A percentile compares a stretch with the other conserved stretches of the same genome.
Conservation (phyloP, 2,329 filamentous ascomycete species). For the Tolypocladium inflatum region DNA sequence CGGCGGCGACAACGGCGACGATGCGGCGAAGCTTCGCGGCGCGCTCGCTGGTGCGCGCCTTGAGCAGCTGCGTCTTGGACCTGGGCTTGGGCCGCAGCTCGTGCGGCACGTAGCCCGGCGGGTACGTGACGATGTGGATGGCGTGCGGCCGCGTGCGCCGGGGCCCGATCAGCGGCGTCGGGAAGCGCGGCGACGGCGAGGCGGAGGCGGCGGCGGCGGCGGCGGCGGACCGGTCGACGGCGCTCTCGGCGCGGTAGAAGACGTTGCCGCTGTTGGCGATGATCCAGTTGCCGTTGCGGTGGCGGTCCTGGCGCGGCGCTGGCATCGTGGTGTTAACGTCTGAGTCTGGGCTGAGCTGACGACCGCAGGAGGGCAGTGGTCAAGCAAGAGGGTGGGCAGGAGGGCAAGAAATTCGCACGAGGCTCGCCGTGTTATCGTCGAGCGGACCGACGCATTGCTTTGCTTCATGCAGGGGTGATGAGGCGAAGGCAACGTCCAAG, state of each 20-base stretch:
- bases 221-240: slow-evolving; percentile 1
- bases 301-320: slow-evolving; percentile 3
- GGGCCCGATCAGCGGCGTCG: slow-evolving; percentile 28
- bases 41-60: background rate
- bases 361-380: background rate
- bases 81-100: slow-evolving; percentile 24
- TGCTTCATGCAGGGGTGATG: background rate
- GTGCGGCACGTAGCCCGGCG: slow-evolving; percentile 32
- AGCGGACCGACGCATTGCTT: background rate
- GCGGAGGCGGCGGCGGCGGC: no score
- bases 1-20: background rate
- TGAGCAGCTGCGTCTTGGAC: background rate
- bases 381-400: background rate
- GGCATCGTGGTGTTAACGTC: slow-evolving; percentile 3
- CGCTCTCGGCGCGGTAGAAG: slow-evolving; percentile 16
- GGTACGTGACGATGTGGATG: slow-evolving; percentile 32
- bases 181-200: slow-evolving; percentile 12
- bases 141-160: slow-evolving; percentile 29
- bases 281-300: slow-evolving; percentile 11
- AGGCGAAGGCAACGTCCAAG: background rate
- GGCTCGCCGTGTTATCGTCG: background rate
- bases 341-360: background rate
- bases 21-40: background rate
- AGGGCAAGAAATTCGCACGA: background rate
- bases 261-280: slow-evolving; percentile 15